These are phyloP conservation scores for Boletus rufocinnamomeus DNA, from an alignment of 768 basidiomycete species.

Conservation along the genomic window DNA sequence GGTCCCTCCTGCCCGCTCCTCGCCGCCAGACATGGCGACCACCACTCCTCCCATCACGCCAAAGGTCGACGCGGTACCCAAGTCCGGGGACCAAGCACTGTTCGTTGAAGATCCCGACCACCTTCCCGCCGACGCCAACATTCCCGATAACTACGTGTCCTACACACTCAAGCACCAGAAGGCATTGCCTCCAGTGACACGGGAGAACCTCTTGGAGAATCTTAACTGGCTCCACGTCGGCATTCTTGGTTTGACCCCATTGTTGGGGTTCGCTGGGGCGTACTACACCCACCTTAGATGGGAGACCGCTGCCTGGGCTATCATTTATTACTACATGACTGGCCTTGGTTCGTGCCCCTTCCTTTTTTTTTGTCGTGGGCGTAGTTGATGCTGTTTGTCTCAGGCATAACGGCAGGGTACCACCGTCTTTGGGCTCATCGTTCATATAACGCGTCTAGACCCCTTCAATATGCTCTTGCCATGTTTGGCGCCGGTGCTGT, in stretches of 20 bases:
- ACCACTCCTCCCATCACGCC: constrained; percentile 13
- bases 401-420: constrained; percentile 90
- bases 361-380: constrained; percentile 36
- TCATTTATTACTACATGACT: constrained; percentile 74
- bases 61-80: not conserved
- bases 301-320: constrained; percentile 72
- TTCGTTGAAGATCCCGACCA: constrained; percentile 33
- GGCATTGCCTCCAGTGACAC: constrained; percentile 65
- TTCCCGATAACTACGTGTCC: constrained; percentile 83
- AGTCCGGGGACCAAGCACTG: constrained; percentile 2
- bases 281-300: constrained; percentile 62
- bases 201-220: constrained; percentile 58
- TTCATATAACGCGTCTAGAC: constrained; percentile 86
- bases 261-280: constrained; percentile 73
- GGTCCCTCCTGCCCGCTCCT: constrained; percentile 22
- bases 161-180: constrained; percentile 71
- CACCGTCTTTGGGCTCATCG: constrained; percentile 98
- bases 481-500: constrained; percentile 89
- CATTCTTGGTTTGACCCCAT: constrained; percentile 73
- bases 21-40: constrained; percentile 20
- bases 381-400: constrained; percentile 31
- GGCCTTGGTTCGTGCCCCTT: constrained; percentile 68
- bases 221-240: constrained; percentile 76
- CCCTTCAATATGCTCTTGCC: constrained; percentile 84
- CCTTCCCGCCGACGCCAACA: constrained; percentile 52